Percentiles rank a stretch among this genome's conserved stretches.
phyloP scores from a whole-genome alignment of 2,329 filamentous ascomycete species.

The Juglanconis oblonga region DNA sequence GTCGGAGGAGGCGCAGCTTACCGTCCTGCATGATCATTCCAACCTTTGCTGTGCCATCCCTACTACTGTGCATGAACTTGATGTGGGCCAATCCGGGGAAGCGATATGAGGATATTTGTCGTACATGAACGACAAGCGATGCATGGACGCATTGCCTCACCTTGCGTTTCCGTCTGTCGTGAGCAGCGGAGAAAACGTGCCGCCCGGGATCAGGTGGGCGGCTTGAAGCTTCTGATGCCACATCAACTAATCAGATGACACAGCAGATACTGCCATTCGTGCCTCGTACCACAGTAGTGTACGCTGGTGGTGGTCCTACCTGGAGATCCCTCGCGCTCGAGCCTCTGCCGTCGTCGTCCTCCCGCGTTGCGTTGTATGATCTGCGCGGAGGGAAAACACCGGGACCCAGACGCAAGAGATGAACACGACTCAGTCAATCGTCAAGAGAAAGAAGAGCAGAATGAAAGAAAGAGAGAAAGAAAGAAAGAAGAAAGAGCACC shows the following conservation, averaged over 20 bases:
- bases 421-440: neutral
- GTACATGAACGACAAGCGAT: neutral
- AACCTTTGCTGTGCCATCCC: neutral
- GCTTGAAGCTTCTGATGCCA: neutral
- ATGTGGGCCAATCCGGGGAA: too few species aligned
- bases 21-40: neutral
- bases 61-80: neutral
- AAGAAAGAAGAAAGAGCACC: too few species aligned
- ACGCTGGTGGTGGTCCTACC: neutral
- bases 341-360: neutral
- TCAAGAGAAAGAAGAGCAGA: too few species aligned
- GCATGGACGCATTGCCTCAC: neutral
- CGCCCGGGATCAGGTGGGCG: neutral
- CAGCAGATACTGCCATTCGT: neutral
- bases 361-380: neutral
- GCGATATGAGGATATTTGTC: neutral
- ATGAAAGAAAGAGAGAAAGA: too few species aligned
- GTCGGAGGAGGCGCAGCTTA: neutral
- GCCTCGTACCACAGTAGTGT: neutral
- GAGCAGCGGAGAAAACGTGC: slow-evolving; percentile 8
- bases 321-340: neutral
- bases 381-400: neutral
- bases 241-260: neutral
- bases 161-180: slow-evolving; percentile 16
- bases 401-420: neutral